Percentiles rank a stretch among this genome's conserved stretches.
Evolutionary conservation across 2,329 filamentous ascomycete species (phyloP).

Genomic region (Trichoderma koningiopsis): DNA sequence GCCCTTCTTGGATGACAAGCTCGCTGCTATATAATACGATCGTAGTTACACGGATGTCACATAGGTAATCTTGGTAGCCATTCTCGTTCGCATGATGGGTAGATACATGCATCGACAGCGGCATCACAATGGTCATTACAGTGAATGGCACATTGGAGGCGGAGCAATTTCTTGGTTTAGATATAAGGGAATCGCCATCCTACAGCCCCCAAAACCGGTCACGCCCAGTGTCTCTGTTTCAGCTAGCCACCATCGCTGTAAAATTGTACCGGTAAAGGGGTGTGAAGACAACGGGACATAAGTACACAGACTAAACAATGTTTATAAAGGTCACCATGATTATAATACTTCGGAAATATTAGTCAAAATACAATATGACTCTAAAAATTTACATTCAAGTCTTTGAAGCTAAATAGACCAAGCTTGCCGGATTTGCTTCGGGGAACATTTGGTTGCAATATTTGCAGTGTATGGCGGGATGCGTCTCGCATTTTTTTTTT

Average conservation of each 20-base stretch:
- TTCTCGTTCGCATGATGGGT: slow-evolving; percentile 1
- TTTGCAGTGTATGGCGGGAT: too few species aligned
- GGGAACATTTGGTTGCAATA: too few species aligned
- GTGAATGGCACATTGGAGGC: not conserved
- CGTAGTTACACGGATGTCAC: not conserved
- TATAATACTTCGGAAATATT: too few species aligned
- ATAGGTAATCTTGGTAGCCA: not conserved
- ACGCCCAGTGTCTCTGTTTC: not conserved
- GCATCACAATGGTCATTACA: not conserved
- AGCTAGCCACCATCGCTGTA: not conserved
- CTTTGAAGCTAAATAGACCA: too few species aligned
- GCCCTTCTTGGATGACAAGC: not conserved
- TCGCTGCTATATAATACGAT: not conserved
- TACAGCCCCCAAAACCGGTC: not conserved
- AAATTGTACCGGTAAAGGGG: not conserved
- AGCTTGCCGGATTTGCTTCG: too few species aligned
- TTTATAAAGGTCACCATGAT: too few species aligned
- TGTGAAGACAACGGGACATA: too few species aligned
- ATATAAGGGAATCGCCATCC: not conserved
- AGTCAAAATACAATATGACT: too few species aligned
- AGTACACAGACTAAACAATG: too few species aligned
- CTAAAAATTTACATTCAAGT: too few species aligned
- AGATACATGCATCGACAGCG: not conserved
- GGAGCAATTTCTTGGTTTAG: too few species aligned
- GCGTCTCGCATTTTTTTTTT: too few species aligned